Base-by-base conservation (phyloP, 495 filamentous ascomycete genomes). In the Diplogelasinospora grovesii region DNA sequence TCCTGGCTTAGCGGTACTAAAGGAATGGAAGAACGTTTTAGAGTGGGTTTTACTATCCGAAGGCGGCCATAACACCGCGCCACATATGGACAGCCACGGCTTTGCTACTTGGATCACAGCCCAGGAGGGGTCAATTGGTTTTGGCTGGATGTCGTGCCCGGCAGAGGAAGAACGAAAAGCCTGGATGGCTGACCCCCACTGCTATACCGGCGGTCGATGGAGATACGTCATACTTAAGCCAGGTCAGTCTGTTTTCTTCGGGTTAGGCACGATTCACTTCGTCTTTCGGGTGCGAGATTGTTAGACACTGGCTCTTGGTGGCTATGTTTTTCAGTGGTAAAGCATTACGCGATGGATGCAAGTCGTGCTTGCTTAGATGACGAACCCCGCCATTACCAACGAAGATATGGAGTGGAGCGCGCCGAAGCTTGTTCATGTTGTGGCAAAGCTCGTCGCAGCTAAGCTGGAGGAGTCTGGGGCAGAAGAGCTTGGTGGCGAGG, bases 181-280 rank as follows among this genome's bases (percentile, higher is more conserved):
- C 3, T 64, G 57, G 60, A 46, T 27, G 37, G 28, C 45, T 0
- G 22, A 49, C 18, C 48, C 46, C n/a, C 31, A 38, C 26, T 1
- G 9, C 28, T 60, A 43, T 45, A 48, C 40, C 1, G 48, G 43
- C 27, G 58, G 56, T 21, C 22, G 29, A 7, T 61, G 60, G 60
- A 52, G 56, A 8, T 64, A 56, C 41, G 36, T 48, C 24, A 25
- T 61, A 22, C 49, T 64, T 4, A 42, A 46, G 26, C 46, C 48
- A 2, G 58, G 56, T 24, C 31, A 53, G 30, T 59, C 58, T 8
- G 50, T 64, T 18, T 59, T 55, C 46, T 64, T 64, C 45, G 26
- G 37, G 14, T 31, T 48, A 6, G 57, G 60, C 21, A 61, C 58
- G 8, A 57, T 64, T 16, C 58, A 61, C 46, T 58, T 53, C 41